A percentile compares a stretch with the other conserved stretches of the same genome.
phyloP scores from a whole-genome alignment of 2,329 filamentous ascomycete species.

The Colletotrichum destructivum region DNA sequence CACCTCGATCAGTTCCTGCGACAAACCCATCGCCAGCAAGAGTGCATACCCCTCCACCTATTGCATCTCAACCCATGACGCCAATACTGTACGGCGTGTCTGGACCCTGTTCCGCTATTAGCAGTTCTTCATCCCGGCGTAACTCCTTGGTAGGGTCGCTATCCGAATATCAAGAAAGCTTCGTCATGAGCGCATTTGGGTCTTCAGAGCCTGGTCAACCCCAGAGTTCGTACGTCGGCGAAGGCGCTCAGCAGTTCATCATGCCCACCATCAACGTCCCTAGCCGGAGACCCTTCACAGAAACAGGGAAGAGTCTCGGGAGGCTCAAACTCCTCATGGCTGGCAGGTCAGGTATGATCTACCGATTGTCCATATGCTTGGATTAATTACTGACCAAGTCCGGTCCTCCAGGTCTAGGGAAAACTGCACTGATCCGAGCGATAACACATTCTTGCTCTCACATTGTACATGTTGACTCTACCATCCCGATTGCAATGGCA shows the following conservation, averaged over 20 bases:
- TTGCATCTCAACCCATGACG: constrained; percentile 61
- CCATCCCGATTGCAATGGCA: constrained; percentile 49
- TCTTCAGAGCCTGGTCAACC: constrained; percentile 33
- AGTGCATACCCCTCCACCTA: constrained; percentile 34
- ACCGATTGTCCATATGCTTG: constrained; percentile 27
- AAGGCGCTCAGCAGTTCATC: constrained; percentile 82
- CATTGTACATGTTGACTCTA: constrained; percentile 91
- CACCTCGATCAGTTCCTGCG: constrained; percentile 9
- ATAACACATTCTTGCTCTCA: constrained; percentile 90
- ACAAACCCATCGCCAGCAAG: constrained; percentile 25
- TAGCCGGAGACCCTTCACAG: constrained; percentile 88
- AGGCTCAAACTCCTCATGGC: constrained; percentile 91
- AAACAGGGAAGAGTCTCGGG: constrained; percentile 86
- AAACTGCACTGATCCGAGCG: constrained; percentile 90
- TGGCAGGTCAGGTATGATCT: constrained; percentile 77
- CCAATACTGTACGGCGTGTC: constrained; percentile 60
- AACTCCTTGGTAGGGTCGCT: constrained; percentile 66
- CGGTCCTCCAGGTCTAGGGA: constrained; percentile 77
- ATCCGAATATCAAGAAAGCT: constrained; percentile 55
- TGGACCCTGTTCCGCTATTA: constrained; percentile 59
- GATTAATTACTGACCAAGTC: constrained; percentile 35
- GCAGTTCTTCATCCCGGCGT: constrained; percentile 66
- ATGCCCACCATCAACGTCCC: constrained; percentile 98
- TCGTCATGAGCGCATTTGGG: constrained; percentile 45
- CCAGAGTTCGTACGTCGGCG: constrained; percentile 57